Conservation (phyloP, 257 asterid genomes). For the Solanum pinnatisectum region DNA sequence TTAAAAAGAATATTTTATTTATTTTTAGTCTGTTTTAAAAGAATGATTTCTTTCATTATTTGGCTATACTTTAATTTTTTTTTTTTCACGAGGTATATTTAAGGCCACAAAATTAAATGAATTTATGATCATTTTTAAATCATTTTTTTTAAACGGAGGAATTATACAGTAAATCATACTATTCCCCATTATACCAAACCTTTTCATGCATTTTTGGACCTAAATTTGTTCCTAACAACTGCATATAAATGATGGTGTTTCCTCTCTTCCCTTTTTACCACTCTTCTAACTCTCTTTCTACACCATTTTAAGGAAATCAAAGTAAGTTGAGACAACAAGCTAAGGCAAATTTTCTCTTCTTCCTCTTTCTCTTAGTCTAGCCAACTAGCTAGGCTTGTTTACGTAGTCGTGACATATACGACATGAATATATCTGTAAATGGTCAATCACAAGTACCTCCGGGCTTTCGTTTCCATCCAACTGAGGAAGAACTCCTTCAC, state of each 20-base stretch:
- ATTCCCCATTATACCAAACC: conserved; percentile 30
- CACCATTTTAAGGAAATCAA: not conserved
- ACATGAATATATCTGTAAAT: conserved; percentile 62
- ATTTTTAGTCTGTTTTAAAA: too few species aligned
- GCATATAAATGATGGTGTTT: conserved; percentile 38
- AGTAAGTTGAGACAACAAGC: not conserved
- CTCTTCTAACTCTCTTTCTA: not conserved
- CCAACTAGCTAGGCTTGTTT: not conserved
- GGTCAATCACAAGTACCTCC: conserved; percentile 89
- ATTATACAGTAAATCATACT: not conserved
- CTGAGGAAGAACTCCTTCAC: conserved; percentile 86
- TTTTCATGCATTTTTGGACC: conserved; percentile 41
- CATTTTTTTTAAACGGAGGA: too few species aligned
- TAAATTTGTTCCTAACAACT: conserved; percentile 10
- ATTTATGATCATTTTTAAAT: too few species aligned
- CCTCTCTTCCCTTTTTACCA: conserved; percentile 23
- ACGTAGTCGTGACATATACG: not conserved
- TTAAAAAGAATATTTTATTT: too few species aligned
- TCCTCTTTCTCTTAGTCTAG: not conserved
- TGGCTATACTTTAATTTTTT: too few species aligned
- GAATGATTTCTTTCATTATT: too few species aligned
- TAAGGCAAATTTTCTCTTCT: not conserved
- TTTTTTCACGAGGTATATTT: too few species aligned
- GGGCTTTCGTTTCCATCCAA: conserved; percentile 86
- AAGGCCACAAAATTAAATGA: too few species aligned